These are phyloP conservation scores for Geosiphon pyriformis DNA, from an alignment of 192 early-diverging fungal genomes.

Conservation along the genomic window DNA sequence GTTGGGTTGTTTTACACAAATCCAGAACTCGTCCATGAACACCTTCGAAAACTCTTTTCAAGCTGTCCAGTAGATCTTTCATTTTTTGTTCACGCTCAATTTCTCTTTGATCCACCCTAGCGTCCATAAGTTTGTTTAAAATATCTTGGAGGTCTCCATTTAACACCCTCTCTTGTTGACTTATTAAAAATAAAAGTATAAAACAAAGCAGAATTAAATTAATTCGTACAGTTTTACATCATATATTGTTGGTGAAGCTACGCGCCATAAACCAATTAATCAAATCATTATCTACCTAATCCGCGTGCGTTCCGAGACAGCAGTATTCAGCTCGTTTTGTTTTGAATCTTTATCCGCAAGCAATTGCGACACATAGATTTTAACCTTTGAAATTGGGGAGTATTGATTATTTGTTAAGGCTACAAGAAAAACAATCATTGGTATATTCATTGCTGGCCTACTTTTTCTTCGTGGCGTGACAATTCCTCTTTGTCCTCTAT, in stretches of 20 bases:
- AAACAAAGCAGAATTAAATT: not conserved
- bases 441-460: conserved; percentile 18
- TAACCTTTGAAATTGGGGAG: not conserved
- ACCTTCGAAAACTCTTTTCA: conserved; percentile 84
- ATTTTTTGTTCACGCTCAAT: conserved; percentile 72
- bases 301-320: conserved; percentile 58
- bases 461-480: conserved; percentile 35
- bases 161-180: conserved; percentile 62
- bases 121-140: conserved; percentile 71
- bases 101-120: conserved; percentile 78
- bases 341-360: conserved; percentile 31
- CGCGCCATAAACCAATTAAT: no score
- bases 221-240: not conserved
- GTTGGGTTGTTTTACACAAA: conserved; percentile 87
- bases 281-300: conserved; percentile 56
- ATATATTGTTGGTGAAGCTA: no score
- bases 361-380: conserved; percentile 20
- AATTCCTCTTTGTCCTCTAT: conserved; percentile 43
- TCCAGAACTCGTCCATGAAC: conserved; percentile 87
- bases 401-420: not conserved
- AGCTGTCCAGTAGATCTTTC: conserved; percentile 66
- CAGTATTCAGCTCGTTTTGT: conserved; percentile 50
- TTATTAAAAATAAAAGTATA: conserved; percentile 25
- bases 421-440: not conserved
- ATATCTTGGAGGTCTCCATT: conserved; percentile 82